Evolutionary conservation across 129 eudicot genomes (phyloP).

Genomic region (Artemisia tridentata): DNA sequence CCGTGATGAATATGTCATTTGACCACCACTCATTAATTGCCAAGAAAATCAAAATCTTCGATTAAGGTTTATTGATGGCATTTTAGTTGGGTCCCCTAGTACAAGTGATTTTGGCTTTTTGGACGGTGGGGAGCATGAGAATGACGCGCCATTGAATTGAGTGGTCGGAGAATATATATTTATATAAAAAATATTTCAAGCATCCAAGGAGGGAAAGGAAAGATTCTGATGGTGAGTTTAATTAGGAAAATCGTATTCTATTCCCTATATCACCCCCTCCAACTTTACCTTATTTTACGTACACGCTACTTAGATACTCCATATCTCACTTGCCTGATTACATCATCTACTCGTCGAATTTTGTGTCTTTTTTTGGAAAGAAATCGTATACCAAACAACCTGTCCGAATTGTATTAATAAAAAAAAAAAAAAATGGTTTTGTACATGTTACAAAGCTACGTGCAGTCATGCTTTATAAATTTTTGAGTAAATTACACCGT

Average conservation of each 20-base stretch:
- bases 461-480: too few relatives aligned
- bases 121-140: neutral
- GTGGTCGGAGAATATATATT: conserved; percentile 18
- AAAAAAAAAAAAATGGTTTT: too few relatives aligned
- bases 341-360: conserved; percentile 11
- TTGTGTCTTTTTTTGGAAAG: too few relatives aligned
- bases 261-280: conserved; percentile 12
- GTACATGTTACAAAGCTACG: too few relatives aligned
- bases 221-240: conserved; percentile 12
- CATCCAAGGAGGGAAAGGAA: conserved; percentile 24
- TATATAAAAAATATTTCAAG: conserved; percentile 5
- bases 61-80: neutral
- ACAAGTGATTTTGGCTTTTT: neutral
- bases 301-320: conserved; percentile 19
- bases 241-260: conserved; percentile 7
- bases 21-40: too few relatives aligned
- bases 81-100: neutral
- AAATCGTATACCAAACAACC: too few relatives aligned
- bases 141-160: neutral
- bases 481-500: too few relatives aligned
- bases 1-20: too few relatives aligned
- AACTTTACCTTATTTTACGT: conserved; percentile 20
- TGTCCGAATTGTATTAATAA: too few relatives aligned
- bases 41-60: too few relatives aligned
- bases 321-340: neutral